phyloP scores from a whole-genome alignment of 129 eudicot genomes.

The Flaveria trinervia region DNA sequence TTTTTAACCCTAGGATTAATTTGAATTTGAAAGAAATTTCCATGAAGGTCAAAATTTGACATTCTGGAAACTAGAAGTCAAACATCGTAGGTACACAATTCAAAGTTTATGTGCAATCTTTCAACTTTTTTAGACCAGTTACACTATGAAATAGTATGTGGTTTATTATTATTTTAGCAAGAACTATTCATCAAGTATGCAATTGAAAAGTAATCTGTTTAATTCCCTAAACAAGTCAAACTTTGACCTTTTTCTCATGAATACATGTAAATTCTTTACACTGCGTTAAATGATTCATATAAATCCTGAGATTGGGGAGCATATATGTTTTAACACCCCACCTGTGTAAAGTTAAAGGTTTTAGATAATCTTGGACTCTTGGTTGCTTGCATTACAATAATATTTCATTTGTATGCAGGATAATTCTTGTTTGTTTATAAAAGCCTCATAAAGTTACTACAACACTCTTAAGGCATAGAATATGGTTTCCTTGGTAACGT shows the following conservation, averaged over 20 bases:
- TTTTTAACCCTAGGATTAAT: not conserved
- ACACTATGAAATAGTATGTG: not conserved
- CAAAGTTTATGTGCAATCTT: not conserved
- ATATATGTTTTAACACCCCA: not conserved
- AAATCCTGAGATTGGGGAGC: not conserved
- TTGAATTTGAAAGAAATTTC: not conserved
- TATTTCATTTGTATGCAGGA: constrained; percentile 39
- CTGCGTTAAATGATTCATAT: not conserved
- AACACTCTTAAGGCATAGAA: constrained; percentile 28
- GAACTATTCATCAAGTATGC: constrained; percentile 3
- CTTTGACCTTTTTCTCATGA: not conserved
- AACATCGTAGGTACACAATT: constrained; percentile 1
- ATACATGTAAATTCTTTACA: not conserved
- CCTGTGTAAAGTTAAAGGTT: not conserved
- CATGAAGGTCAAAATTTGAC: constrained; percentile 5
- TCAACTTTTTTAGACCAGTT: not conserved
- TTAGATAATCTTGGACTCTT: not conserved
- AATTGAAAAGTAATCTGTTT: not conserved
- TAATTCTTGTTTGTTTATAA: not conserved
- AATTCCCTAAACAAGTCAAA: not conserved
- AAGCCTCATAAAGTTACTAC: constrained; percentile 26
- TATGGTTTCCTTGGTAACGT: constrained; percentile 50
- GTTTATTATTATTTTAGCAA: not conserved
- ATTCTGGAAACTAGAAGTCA: constrained; percentile 16
- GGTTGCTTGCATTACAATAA: constrained; percentile 7